phyloP scores from a whole-genome alignment of 1,284 basidiomycete genomes.

The Omphalotus olearius region DNA sequence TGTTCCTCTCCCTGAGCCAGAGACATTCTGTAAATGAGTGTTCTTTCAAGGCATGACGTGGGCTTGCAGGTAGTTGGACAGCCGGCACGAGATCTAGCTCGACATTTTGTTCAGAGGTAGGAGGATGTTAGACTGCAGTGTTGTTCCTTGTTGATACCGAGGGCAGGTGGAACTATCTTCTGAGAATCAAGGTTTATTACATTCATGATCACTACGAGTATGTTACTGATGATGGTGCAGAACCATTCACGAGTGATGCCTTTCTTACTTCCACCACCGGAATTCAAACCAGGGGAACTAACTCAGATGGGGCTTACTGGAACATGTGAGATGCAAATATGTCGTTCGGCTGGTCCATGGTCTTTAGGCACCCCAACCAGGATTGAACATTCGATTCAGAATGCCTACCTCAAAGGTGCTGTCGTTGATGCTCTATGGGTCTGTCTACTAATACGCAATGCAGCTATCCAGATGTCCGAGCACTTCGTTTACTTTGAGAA shows the following conservation, averaged over 20 bases:
- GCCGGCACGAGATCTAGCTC: constrained; percentile 90
- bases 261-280: constrained; percentile 91
- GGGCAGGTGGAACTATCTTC: constrained; percentile 81
- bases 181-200: constrained; percentile 67
- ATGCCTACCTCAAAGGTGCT: constrained; percentile 86
- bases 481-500: constrained; percentile 96
- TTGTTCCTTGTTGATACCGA: constrained; percentile 15
- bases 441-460: constrained; percentile 2
- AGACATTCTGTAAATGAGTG: not conserved
- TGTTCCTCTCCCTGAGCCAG: constrained; percentile 3
- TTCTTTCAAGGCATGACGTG: constrained; percentile 81
- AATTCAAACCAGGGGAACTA: constrained; percentile 85
- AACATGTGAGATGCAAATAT: constrained; percentile 97
- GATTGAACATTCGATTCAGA: constrained; percentile 92
- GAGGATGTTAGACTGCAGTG: constrained; percentile 8
- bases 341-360: constrained; percentile 94
- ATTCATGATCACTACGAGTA: not conserved
- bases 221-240: constrained; percentile 28
- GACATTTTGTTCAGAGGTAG: constrained; percentile 92
- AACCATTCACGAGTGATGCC: constrained; percentile 93
- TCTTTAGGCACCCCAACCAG: constrained; percentile 87
- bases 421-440: constrained; percentile 2
- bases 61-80: constrained; percentile 95
- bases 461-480: constrained; percentile 93
- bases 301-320: constrained; percentile 83